A percentile compares a stretch with the other conserved stretches of the same genome.
These are phyloP conservation scores for Trifolium pratense DNA, from an alignment of 306 rosid species.

Conservation along the genomic window DNA sequence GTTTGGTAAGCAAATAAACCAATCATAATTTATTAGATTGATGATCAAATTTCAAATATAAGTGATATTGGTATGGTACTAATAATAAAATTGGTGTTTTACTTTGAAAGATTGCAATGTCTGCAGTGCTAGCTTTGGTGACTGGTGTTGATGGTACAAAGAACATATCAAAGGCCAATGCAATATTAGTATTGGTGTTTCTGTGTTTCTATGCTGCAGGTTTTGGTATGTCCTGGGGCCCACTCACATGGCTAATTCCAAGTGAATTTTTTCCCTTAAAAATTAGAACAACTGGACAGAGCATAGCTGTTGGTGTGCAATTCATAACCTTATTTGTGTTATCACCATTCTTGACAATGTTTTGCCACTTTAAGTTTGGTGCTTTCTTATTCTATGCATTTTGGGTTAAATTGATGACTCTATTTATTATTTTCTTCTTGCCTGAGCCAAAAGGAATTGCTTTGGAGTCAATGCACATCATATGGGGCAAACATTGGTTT, in stretches of 20 bases:
- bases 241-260: constrained; percentile 63
- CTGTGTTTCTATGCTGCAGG: constrained; percentile 61
- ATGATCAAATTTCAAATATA: too few species aligned
- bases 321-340: constrained; percentile 52
- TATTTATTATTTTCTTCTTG: constrained; percentile 53
- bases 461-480: constrained; percentile 47
- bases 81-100: not conserved
- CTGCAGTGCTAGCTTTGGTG: constrained; percentile 47
- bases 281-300: constrained; percentile 52
- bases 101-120: constrained; percentile 52
- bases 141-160: constrained; percentile 52
- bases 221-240: constrained; percentile 76
- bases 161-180: constrained; percentile 49
- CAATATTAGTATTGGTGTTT: constrained; percentile 51
- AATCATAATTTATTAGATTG: not conserved
- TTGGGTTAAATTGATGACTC: constrained; percentile 63
- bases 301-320: constrained; percentile 54
- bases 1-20: constrained; percentile 46
- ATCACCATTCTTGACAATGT: constrained; percentile 70
- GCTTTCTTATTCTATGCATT: constrained; percentile 65
- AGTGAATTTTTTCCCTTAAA: constrained; percentile 65
- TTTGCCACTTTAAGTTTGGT: constrained; percentile 68
- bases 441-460: constrained; percentile 77
- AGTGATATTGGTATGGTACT: not conserved
- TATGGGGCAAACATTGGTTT: constrained; percentile 70